Base-by-base conservation (phyloP, 2,329 filamentous ascomycete species). In the Diplodia seriata region DNA sequence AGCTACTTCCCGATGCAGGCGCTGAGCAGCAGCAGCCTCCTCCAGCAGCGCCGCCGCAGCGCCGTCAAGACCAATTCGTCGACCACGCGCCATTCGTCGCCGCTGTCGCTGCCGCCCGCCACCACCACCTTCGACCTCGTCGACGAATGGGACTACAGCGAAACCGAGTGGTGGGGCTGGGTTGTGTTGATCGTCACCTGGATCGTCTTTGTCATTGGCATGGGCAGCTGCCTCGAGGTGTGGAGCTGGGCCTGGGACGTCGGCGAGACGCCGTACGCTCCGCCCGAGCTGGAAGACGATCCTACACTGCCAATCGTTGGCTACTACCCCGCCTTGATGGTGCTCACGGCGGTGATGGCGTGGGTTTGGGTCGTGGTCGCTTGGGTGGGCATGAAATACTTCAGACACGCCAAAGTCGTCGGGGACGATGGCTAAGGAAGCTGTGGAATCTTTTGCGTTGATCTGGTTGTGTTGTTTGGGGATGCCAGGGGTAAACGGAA, bases 181-280 rank as follows among this genome's bases (percentile, higher is more conserved):
- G 90, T 97, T 8, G 90, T 99, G 57, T 83, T 99, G 38, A 82
- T 91, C 50, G 90, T 92, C 56, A 99, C 96, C 0, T 99, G 96
- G 95, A 82, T 96, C 54, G 93, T 97, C 31, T 98, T 99, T 77
- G 93, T 98, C 23, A 88, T 95, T 0, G 95, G 95, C 38, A 98
- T 99, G 91, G 95, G 95, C 65, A 97, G 92, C 62, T 97, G 93
- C 78, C 85, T 98, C 55, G 94, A 91, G 26, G 89, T 98, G 26
- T 99, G 95, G 95, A 95, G 90, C 79, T 99, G 95, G 95, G 95
- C 95, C 2, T 99, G 95, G 95, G 94, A 98, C 81, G 94, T 98
- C 1, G 94, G 94, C 55, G 93, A 94, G 78, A 97, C 93, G 40
- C 94, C 94, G 0, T 97, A 97, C 79, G 94, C 94, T 66, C 94